These are phyloP conservation scores for Andrographis paniculata DNA, from an alignment of 305 asterid species.

Conservation along the genomic window DNA sequence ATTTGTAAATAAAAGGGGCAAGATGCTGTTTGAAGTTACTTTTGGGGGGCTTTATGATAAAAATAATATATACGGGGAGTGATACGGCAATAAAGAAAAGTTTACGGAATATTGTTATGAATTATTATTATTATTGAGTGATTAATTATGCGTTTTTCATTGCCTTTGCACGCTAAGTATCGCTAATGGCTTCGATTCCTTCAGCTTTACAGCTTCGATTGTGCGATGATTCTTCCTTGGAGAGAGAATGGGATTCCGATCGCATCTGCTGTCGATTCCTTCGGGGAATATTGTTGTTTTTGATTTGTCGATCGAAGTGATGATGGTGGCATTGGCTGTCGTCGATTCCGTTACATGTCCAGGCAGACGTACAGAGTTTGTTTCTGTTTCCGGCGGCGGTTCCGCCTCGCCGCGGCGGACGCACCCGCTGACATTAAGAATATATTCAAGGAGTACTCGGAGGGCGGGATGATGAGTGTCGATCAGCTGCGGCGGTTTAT, in stretches of 20 bases:
- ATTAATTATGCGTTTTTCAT: no score
- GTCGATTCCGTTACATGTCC: constrained; percentile 9
- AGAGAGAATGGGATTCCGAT: constrained; percentile 12
- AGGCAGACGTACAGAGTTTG: constrained; percentile 22
- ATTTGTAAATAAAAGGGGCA: no score
- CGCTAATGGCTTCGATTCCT: not conserved
- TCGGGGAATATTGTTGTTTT: not conserved
- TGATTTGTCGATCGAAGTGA: not conserved
- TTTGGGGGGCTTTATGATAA: no score
- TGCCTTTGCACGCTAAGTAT: not conserved
- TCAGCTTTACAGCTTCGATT: constrained; percentile 1
- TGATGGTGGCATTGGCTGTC: not conserved
- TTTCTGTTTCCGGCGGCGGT: constrained; percentile 89
- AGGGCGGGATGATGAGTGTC: constrained; percentile 48
- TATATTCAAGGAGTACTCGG: constrained; percentile 47
- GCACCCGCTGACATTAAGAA: constrained; percentile 61
- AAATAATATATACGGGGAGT: no score
- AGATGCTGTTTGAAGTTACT: no score
- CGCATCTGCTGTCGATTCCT: constrained; percentile 14
- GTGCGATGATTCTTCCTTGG: not conserved
- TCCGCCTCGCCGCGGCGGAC: constrained; percentile 55
- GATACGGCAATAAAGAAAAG: no score
- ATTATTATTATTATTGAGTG: no score
- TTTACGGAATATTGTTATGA: no score
- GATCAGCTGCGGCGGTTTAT: constrained; percentile 54